Conservation (phyloP, 768 basidiomycete genomes). For the Pleurotus pulmonarius region DNA sequence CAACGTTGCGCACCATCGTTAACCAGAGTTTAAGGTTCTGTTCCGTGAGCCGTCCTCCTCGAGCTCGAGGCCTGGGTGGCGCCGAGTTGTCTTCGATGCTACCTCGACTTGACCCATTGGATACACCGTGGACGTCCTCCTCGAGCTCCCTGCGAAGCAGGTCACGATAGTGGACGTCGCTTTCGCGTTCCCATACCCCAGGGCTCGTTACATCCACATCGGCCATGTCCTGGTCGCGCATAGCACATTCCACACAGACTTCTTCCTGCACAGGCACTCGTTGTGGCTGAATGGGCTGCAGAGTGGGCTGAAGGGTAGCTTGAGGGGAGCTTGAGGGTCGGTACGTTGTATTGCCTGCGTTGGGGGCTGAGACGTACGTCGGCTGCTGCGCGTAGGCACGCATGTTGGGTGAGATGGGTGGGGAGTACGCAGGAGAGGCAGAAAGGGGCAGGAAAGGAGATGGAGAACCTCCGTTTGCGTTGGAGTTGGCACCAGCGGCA, state of each 20-base stretch:
- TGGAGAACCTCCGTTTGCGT: conserved; percentile 34
- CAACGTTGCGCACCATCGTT: conserved; percentile 54
- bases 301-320: conserved; percentile 38
- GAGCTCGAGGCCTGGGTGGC: conserved; percentile 55
- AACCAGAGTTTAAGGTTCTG: conserved; percentile 81
- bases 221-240: conserved; percentile 98
- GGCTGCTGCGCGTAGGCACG: conserved; percentile 73
- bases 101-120: conserved; percentile 24
- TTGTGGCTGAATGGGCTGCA: conserved; percentile 31
- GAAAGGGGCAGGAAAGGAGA: conserved; percentile 48
- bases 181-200: conserved; percentile 89
- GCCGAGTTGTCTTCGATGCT: conserved; percentile 24
- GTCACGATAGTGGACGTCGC: conserved; percentile 80
- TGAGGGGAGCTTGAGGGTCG: conserved; percentile 37
- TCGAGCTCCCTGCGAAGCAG: conserved; percentile 68
- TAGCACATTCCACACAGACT: conserved; percentile 94
- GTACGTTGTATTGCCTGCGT: conserved; percentile 53
- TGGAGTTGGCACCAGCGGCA: conserved; percentile 27
- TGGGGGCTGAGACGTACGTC: conserved; percentile 62
- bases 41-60: conserved; percentile 69
- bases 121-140: conserved; percentile 51
- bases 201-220: conserved; percentile 86
- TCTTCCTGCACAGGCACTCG: conserved; percentile 63
- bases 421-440: conserved; percentile 54
- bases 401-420: conserved; percentile 54